These are phyloP conservation scores for Claviceps capensis DNA, from an alignment of 2,329 filamentous ascomycete genomes.

Conservation along the genomic window DNA sequence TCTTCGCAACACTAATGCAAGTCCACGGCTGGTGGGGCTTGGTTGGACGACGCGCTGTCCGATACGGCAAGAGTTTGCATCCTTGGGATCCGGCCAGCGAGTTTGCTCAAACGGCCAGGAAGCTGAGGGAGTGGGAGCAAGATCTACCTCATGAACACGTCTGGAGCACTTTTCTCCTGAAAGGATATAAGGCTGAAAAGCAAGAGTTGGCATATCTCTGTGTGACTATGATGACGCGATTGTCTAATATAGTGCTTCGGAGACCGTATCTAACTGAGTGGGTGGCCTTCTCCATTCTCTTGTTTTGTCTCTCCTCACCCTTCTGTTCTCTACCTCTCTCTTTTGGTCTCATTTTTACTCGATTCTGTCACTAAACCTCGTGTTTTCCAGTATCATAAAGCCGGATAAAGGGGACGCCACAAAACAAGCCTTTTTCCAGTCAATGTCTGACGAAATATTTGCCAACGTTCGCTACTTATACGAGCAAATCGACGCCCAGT, in stretches of 20 bases:
- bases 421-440: constrained; percentile 25
- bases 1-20: constrained; percentile 43
- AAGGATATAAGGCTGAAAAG: constrained; percentile 31
- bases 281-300: constrained; percentile 4
- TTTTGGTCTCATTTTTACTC: neutral
- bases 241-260: constrained; percentile 43
- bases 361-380: neutral
- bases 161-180: constrained; percentile 30
- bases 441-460: constrained; percentile 34
- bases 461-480: constrained; percentile 32
- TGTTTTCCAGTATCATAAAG: constrained; percentile 27
- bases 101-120: constrained; percentile 28
- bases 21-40: constrained; percentile 40
- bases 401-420: constrained; percentile 24
- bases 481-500: constrained; percentile 37
- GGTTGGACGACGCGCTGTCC: constrained; percentile 34
- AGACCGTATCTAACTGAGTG: constrained; percentile 40
- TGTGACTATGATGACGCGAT: constrained; percentile 39
- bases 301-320: neutral
- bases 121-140: constrained; percentile 34
- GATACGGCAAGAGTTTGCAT: constrained; percentile 26
- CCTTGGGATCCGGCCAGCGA: constrained; percentile 36
- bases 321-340: neutral
- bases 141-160: constrained; percentile 32
- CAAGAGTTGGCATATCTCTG: constrained; percentile 41